These are phyloP conservation scores for Paxillus rubicundulus DNA, from an alignment of 768 basidiomycete species.

Conservation along the genomic window DNA sequence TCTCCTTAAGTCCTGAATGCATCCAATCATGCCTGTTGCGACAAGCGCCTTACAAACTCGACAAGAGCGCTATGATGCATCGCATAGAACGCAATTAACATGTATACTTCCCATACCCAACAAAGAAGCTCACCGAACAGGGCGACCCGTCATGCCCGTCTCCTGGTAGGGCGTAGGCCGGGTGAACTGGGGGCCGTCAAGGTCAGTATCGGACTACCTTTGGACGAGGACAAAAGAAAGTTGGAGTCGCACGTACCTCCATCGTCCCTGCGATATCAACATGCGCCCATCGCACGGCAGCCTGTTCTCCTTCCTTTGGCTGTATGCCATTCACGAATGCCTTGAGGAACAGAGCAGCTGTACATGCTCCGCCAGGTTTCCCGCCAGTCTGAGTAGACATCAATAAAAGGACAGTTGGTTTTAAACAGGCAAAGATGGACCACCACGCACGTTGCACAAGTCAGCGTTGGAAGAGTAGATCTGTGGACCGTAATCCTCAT, in stretches of 20 bases:
- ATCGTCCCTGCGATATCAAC: conserved; percentile 80
- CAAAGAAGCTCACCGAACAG: conserved; percentile 56
- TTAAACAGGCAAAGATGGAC: background rate
- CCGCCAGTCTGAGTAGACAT: conserved; percentile 57
- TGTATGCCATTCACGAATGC: conserved; percentile 77
- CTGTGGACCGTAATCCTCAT: conserved; percentile 75
- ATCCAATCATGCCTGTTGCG: conserved; percentile 13
- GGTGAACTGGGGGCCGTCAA: conserved; percentile 38
- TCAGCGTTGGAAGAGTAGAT: conserved; percentile 80
- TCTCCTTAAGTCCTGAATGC: no score
- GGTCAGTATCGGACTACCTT: background rate
- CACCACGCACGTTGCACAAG: conserved; percentile 53
- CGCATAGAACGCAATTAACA: background rate
- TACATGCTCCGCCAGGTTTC: conserved; percentile 66
- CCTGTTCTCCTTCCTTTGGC: conserved; percentile 50
- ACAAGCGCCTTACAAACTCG: conserved; percentile 32
- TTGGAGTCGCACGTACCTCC: conserved; percentile 48
- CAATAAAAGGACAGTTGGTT: conserved; percentile 3
- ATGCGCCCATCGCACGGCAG: conserved; percentile 78
- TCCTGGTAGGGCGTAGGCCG: conserved; percentile 60
- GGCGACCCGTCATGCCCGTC: conserved; percentile 77
- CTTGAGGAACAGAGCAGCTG: conserved; percentile 86
- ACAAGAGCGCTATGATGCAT: conserved; percentile 27
- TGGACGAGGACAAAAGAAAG: background rate
- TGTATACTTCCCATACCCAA: background rate